Base-by-base conservation (phyloP, 768 basidiomycete genomes). In the Gautieria morchelliformis region DNA sequence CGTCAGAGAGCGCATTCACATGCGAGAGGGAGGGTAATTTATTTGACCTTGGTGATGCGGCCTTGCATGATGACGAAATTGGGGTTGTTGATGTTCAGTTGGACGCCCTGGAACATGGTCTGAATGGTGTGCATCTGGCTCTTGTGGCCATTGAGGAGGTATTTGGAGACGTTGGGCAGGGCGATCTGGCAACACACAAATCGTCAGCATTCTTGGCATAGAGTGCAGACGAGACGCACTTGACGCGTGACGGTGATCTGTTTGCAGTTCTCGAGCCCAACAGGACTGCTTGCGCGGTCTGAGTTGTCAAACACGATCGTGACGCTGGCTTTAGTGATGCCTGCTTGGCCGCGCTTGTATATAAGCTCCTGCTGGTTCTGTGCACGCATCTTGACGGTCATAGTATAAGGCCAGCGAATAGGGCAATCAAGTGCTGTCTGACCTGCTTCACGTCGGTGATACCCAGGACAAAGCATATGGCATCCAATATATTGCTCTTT, bases 11-110 rank as follows among this genome's bases (percentile, higher is more conserved):
- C 17, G 40, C n/a, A n/a, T 10, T 22, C 8, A 20, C 15, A 14
- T 15, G n/a, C 35, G 54, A 54, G 47, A 42, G 49, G 41, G 15
- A 27, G 27, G 5, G n/a, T n/a, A 17, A 10, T 20, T 24, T 9
- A 10, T 63, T 70, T 41, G 33, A 89, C 94, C 75, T 98, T 99
- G 11, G 96, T 99, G 68, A 99, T 99, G 51, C 94, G 90, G 30
- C 96, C 95, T 71, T 99, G 96, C 95, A 98, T 98, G 69, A 98
- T 97, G 58, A 99, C 79, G 74, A 98, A 98, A 69, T 98, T 98
- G 45, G 96, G 96, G 70, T 97, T 97, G 73, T 98, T 99, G 78
- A 99, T 98, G 68, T 98, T 98, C 62, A 99, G 81, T 69, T 96
- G 93, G 0, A 99, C 94, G 41, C 90, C 87, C 67, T 98, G 96